Evolutionary conservation across 176 grass and related monocot genomes (phyloP), one percentile per base, ranked within the genome.

Genomic region (Ensete ventricosum): DNA sequence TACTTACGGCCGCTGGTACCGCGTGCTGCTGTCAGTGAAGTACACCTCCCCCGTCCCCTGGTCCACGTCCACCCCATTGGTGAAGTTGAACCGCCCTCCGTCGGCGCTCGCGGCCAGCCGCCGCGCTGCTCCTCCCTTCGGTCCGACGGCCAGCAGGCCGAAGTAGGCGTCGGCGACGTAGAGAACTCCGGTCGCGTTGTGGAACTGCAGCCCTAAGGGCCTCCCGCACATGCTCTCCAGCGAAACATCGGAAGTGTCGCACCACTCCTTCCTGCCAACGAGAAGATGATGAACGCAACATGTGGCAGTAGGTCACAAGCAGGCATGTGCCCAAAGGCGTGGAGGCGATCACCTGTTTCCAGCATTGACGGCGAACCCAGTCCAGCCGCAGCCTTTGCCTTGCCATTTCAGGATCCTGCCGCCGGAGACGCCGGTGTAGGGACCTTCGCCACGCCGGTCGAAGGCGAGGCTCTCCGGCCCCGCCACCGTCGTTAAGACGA

Each of bases 381-480:
- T 72, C 95, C 95, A 98, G 20, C 86, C 78, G 5, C 57, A 80
- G 19, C 17, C 62, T 71, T 73, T 63, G 68, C 64, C 80, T 53
- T 69, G 81, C 95, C 95, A 98, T 50, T 76, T 84, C 51, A 98
- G 84, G 75, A 98, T n/a, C 69, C 90, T 76, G 25, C 95, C 90
- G 71, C 86, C 81, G 24, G 90, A 98, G 73, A 98, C 84, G 20
- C 94, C 90, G 27, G 88, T 93, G 80, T 93, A 98, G 2, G 94
- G 94, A 0, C 94, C 90, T 14, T 65, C 67, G 55, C 86, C 94
- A 23, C 11, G 81, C 50, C 66, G 82, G 78, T 98, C 94, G 84
- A 98, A 98, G 62, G 76, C 86, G 68, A 98, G 78, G 90, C 95
- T 98, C 88, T 98, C 95, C 2, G 95, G 88, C 8, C 95, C 95